Conservation (phyloP, 495 filamentous ascomycete species). For the Lasiosphaeris hirsuta region DNA sequence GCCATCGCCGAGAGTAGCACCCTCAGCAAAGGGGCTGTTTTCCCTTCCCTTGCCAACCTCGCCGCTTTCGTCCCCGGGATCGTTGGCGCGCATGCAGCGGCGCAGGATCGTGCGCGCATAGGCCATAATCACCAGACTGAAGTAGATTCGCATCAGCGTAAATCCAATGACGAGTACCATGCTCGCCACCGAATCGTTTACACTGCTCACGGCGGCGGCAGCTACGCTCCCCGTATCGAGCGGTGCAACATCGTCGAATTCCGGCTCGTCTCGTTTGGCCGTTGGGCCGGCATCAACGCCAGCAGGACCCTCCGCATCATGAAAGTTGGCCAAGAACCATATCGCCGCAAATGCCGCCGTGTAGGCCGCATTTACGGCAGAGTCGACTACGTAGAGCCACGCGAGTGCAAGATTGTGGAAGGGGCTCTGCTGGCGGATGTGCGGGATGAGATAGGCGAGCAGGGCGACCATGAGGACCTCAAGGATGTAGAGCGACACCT, state of each 20-base stretch:
- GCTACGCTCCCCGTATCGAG: background rate
- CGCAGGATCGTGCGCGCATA: slow-evolving; percentile 72
- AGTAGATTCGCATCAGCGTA: slow-evolving; percentile 72
- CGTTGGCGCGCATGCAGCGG: slow-evolving; percentile 46
- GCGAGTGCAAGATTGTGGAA: slow-evolving; percentile 67
- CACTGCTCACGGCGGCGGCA: slow-evolving; percentile 39
- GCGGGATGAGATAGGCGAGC: slow-evolving; percentile 60
- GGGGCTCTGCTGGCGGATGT: slow-evolving; percentile 66
- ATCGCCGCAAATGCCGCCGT: slow-evolving; percentile 73
- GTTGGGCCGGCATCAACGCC: slow-evolving; percentile 21
- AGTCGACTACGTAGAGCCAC: slow-evolving; percentile 78
- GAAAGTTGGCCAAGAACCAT: slow-evolving; percentile 74
- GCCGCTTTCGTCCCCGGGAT: slow-evolving; percentile 23
- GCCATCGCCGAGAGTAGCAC: slow-evolving; percentile 65
- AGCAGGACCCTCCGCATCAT: slow-evolving; percentile 13
- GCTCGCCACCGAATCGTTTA: slow-evolving; percentile 69
- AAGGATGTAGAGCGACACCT: slow-evolving; percentile 81
- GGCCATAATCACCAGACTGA: slow-evolving; percentile 72
- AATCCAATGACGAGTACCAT: slow-evolving; percentile 68
- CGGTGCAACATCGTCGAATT: no score
- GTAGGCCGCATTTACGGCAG: slow-evolving; percentile 70
- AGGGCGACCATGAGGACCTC: slow-evolving; percentile 64
- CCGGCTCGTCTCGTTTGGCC: background rate
- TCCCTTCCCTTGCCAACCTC: slow-evolving; percentile 45
- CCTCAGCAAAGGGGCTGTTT: slow-evolving; percentile 68